Evolutionary conservation across 768 basidiomycete species (phyloP), one percentile per base, ranked within the genome.

Genomic region (Ramaria rubella): DNA sequence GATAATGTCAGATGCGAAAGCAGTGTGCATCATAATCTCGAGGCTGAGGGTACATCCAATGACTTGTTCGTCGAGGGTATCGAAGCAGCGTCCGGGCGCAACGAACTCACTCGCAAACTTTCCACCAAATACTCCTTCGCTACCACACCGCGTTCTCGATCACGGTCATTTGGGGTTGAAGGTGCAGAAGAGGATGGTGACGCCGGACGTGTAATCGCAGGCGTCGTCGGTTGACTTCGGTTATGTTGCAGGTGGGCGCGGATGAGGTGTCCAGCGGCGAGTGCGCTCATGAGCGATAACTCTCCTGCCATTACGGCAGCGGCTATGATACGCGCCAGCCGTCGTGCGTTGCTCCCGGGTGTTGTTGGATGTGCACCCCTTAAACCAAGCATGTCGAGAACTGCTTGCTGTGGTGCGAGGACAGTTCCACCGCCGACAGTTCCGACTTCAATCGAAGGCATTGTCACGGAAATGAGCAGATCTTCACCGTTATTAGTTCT

Each of bases 401-500:
- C 86, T 8, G 90, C 82, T 45, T 83, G 80, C 69, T 99, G 96
- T 0, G 96, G 95, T 6, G 77, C 81, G 49, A 99, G 86, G 33
- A 95, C 81, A 1, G 95, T 97, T 31, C 96, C 96, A 36, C 96
- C 96, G 34, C 95, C 96, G 52, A 99, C 86, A 40, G 96, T 98
- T 38, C 96, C 96, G 26, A 98, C 95, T 73, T 99, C 96, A 68
- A 99, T 93, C 29, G 87, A 96, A n/a, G 95, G 96, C 96, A 99
- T 98, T 7, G 93, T 85, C 52, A 94, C 77, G 0, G 94, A 94
- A 75, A 98, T 83, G 53, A 98, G 80, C 2, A 98, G 78, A 67
- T 98, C 96, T 63, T 90, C 76, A 51, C 89, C 92, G 60, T 86
- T 79, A 71, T 98, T 96, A 19, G 81, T 86, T 58, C 91, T 94